Evolutionary conservation across 176 grass and related monocot genomes (phyloP).

Genomic region (Oryza punctata): DNA sequence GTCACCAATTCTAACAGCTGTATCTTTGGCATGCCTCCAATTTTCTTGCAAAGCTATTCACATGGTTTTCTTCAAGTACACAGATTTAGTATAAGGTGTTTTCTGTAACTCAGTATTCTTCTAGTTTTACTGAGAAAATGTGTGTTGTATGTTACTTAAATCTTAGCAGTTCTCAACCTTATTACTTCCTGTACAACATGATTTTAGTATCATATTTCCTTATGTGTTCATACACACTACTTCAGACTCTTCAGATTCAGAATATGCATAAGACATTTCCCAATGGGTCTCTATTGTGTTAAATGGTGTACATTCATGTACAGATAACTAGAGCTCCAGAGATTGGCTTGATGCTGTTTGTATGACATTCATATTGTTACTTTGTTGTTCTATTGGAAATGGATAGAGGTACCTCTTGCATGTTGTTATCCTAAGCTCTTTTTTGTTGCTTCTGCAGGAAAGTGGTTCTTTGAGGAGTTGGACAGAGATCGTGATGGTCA

Average conservation of each 20-base stretch:
- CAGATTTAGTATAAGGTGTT: neutral
- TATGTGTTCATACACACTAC: neutral
- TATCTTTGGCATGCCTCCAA: neutral
- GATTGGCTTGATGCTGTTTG: neutral
- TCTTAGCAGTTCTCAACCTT: neutral
- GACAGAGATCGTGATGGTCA: slow-evolving; percentile 94
- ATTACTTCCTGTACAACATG: neutral
- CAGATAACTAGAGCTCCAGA: neutral
- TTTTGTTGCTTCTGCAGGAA: slow-evolving; percentile 66
- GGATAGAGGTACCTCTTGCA: neutral
- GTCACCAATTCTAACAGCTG: slow-evolving; percentile 15
- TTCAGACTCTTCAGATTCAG: neutral
- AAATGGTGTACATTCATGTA: neutral
- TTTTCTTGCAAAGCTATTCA: neutral
- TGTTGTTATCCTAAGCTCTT: slow-evolving; percentile 3
- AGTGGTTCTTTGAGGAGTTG: slow-evolving; percentile 91
- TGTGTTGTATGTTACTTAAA: neutral
- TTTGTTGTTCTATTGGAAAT: slow-evolving; percentile 5
- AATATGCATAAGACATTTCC: slow-evolving; percentile 9
- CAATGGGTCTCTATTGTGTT: neutral
- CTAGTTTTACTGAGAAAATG: neutral
- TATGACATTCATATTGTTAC: neutral
- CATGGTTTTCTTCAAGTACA: neutral
- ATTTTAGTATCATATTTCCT: neutral
- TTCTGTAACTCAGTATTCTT: neutral